These are phyloP conservation scores for Mycena chlorophos DNA, from an alignment of 768 basidiomycete genomes.

Conservation along the genomic window DNA sequence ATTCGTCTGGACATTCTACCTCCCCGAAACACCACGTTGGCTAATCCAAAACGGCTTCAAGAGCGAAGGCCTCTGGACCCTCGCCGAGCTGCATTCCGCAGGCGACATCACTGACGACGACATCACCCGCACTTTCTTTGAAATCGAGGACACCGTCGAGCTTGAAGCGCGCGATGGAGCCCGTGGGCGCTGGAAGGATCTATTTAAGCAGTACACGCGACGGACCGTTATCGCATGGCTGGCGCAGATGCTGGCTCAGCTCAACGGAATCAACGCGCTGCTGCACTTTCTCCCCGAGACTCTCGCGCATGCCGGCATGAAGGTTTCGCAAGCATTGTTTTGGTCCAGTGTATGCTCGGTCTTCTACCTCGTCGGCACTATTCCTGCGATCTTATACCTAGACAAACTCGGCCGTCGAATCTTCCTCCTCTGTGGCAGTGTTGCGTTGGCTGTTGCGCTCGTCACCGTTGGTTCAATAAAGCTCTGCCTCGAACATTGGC, in stretches of 20 bases:
- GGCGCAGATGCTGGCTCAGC: slow-evolving; percentile 56
- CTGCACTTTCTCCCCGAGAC: slow-evolving; percentile 59
- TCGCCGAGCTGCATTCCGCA: slow-evolving; percentile 58
- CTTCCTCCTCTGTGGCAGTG: slow-evolving; percentile 50
- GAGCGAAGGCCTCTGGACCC: slow-evolving; percentile 47
- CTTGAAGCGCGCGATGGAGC: slow-evolving; percentile 26
- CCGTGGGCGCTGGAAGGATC: slow-evolving; percentile 43
- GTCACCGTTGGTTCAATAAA: slow-evolving; percentile 56
- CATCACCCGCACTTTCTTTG: slow-evolving; percentile 49
- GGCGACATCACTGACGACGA: slow-evolving; percentile 46
- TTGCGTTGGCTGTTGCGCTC: slow-evolving; percentile 43
- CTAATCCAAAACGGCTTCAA: slow-evolving; percentile 53
- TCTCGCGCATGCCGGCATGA: slow-evolving; percentile 51
- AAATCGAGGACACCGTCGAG: slow-evolving; percentile 42
- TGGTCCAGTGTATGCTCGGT: slow-evolving; percentile 49
- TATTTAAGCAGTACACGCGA: slow-evolving; percentile 51
- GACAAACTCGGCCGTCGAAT: slow-evolving; percentile 53
- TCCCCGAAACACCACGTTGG: slow-evolving; percentile 57
- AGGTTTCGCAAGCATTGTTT: slow-evolving; percentile 41
- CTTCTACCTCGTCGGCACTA: slow-evolving; percentile 49
- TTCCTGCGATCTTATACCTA: slow-evolving; percentile 55
- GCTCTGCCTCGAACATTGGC: slow-evolving; percentile 41
- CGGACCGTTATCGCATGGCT: slow-evolving; percentile 53
- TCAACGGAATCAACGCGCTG: slow-evolving; percentile 59
- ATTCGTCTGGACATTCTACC: slow-evolving; percentile 46